phyloP scores from a whole-genome alignment of 768 basidiomycete genomes.

The Podaxis sp. region DNA sequence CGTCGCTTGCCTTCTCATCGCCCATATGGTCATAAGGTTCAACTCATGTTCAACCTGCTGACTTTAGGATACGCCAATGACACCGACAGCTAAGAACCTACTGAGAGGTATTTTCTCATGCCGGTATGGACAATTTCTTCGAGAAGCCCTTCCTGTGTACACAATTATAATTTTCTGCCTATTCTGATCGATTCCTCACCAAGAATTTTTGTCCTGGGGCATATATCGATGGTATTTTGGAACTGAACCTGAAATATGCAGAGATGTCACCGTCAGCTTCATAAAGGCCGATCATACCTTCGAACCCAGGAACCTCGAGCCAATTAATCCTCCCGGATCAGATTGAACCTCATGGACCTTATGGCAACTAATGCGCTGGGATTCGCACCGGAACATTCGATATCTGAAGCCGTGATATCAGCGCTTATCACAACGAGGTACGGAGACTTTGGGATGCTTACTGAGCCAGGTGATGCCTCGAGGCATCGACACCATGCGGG shows the following conservation, averaged over 20 bases:
- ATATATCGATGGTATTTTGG: neutral
- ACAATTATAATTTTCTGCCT: neutral
- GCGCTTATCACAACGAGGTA: neutral
- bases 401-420: neutral
- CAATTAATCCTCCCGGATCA: neutral
- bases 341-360: neutral
- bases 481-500: conserved; percentile 8
- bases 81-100: neutral
- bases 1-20: neutral
- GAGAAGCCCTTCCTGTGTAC: neutral
- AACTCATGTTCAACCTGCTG: conserved; percentile 13
- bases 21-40: neutral
- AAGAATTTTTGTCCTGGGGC: neutral
- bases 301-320: neutral
- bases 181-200: neutral
- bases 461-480: conserved; percentile 10
- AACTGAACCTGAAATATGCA: neutral
- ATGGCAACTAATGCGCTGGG: neutral
- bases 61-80: neutral
- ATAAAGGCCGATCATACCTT: neutral
- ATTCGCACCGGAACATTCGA: neutral
- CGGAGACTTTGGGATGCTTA: neutral
- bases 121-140: neutral
- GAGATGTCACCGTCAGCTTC: neutral
- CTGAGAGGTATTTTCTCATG: conserved; percentile 1